phyloP scores from a whole-genome alignment of 371 early-diverging fungal species.

The Mortierella sp. region DNA sequence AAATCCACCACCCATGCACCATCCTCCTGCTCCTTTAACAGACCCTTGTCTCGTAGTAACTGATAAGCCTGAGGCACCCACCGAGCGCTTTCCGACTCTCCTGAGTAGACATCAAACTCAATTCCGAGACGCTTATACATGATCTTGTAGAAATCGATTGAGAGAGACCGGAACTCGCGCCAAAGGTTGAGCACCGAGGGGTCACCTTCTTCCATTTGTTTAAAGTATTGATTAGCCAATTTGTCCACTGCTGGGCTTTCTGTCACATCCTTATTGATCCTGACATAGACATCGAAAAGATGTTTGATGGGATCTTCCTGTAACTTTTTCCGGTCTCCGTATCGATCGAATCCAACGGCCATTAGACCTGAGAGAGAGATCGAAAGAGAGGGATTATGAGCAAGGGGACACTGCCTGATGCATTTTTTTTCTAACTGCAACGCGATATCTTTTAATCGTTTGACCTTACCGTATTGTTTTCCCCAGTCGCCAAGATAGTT shows the following conservation, averaged over 20 bases:
- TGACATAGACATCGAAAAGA: conserved; percentile 96
- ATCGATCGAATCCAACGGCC: conserved; percentile 90
- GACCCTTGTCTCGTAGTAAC: conserved; percentile 63
- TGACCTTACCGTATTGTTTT: conserved; percentile 92
- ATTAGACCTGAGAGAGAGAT: conserved; percentile 71
- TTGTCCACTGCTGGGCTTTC: conserved; percentile 69
- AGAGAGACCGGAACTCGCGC: conserved; percentile 88
- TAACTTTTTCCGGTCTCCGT: conserved; percentile 85
- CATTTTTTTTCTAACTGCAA: no score
- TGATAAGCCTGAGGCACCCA: conserved; percentile 76
- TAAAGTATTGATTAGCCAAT: conserved; percentile 92
- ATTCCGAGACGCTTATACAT: conserved; percentile 91
- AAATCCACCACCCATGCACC: conserved; percentile 86
- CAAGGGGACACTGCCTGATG: no score
- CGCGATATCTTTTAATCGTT: neutral
- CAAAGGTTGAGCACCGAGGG: conserved; percentile 79
- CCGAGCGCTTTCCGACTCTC: conserved; percentile 90
- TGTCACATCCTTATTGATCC: conserved; percentile 78
- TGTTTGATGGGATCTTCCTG: conserved; percentile 91
- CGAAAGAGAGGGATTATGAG: neutral
- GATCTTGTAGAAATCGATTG: conserved; percentile 86
- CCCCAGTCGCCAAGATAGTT: conserved; percentile 99
- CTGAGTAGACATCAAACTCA: conserved; percentile 96
- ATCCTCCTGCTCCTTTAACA: conserved; percentile 62
- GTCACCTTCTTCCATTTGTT: conserved; percentile 92